Base-by-base conservation (phyloP, 1,284 basidiomycete genomes). In the Cutaneotrichosporon dermatis region DNA sequence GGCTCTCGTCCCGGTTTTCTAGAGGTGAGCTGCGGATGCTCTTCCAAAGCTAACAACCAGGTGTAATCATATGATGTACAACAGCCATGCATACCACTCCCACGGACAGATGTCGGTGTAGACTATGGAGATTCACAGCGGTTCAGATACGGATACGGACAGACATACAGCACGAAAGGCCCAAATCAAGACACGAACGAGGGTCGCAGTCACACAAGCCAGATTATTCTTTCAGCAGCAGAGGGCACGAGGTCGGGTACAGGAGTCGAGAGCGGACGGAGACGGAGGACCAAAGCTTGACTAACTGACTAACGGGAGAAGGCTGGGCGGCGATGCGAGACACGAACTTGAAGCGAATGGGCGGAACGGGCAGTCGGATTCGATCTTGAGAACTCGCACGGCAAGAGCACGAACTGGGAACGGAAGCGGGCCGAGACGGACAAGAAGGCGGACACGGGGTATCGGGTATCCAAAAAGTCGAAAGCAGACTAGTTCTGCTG, bases 401-500 rank as follows among this genome's bases (percentile, higher is more conserved):
- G 25, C 25, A 25, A 54, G 34, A 54, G 25, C 15, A 46, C 15
- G 44, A 25, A 10, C 44, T 25, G 44, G 16, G 25, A 16, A 13
- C 42, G n/a, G 39, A 9, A 12, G 39, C 39, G 39, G 39, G 39
- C 12, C 39, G 39, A 40, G 12, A 25, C 25, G 13, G 39, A 40
- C 39, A 40, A 13, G 13, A 13, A 40, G 39, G 39, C 39, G 39
- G 39, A 40, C 9, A 40, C 39, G 2, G 45, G 45, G 45, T 46
- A 46, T 46, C 45, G 45, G 45, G 33, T 10, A 25, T 3, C 25
- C 25, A 12, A 3, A 1, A 16, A 12, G 5, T 6, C 8, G 11
- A 39, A 16, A 16, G 4, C 9, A 3, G 25, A n/a, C 56, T 66
- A 71, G 59, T 70, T 69, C 65, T 66, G 64, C 46, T 68, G 68